Conservation (phyloP, 768 basidiomycete genomes). For the Cystobasidium tubakii region DNA sequence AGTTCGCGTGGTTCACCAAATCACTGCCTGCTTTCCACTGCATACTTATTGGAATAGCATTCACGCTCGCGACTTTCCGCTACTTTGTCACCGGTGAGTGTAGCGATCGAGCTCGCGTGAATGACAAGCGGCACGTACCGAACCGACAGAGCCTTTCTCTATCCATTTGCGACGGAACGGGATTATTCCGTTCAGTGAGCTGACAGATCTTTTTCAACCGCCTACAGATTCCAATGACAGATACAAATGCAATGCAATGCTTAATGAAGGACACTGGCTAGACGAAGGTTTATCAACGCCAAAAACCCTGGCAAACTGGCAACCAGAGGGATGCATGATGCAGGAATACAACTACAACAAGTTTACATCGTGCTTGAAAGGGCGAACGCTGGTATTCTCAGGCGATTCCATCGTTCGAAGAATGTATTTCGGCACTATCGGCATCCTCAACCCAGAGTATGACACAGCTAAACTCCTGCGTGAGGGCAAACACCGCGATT, state of each 20-base stretch:
- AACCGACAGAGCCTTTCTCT: too few species aligned
- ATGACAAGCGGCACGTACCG: too few species aligned
- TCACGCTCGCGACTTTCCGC: constrained; percentile 40
- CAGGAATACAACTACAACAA: constrained; percentile 60
- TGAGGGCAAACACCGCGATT: constrained; percentile 65
- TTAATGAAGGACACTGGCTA: constrained; percentile 72
- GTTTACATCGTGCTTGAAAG: constrained; percentile 28
- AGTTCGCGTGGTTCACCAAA: background rate
- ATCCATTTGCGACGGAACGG: too few species aligned
- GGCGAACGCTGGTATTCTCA: constrained; percentile 62
- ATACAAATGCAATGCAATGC: constrained; percentile 64
- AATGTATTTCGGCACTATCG: constrained; percentile 58
- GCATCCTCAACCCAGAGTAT: constrained; percentile 57
- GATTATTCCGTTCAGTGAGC: too few species aligned
- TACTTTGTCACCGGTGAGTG: constrained; percentile 41
- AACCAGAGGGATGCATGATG: constrained; percentile 79
- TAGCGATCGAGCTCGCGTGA: background rate
- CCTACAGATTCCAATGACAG: constrained; percentile 65
- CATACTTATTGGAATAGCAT: constrained; percentile 39
- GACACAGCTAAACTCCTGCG: constrained; percentile 13
- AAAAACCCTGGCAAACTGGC: constrained; percentile 60
- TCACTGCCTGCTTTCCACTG: constrained; percentile 29
- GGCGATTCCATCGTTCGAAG: constrained; percentile 84
- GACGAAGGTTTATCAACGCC: constrained; percentile 53
- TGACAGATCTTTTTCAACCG: background rate